Evolutionary conservation across 345 rosid species (phyloP).

Genomic region (Cardiospermum halicacabum): DNA sequence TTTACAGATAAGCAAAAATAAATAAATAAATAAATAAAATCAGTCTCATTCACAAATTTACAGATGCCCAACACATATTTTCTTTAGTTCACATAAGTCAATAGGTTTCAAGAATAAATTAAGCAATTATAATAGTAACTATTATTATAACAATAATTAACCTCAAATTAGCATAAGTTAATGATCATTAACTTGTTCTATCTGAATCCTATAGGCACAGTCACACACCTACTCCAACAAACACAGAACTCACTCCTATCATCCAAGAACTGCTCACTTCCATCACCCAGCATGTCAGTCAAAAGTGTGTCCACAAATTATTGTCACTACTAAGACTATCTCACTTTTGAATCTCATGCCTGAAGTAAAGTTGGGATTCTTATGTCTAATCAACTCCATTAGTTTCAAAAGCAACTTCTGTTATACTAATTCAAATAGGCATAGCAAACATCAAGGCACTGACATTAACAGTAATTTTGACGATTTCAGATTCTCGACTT

Average conservation of each 20-base stretch:
- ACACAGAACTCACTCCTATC: neutral
- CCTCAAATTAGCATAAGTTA: too few relatives aligned
- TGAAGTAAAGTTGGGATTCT: neutral
- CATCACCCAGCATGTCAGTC: neutral
- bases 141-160: neutral
- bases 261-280: neutral
- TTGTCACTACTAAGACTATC: neutral
- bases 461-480: constrained; percentile 3
- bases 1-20: neutral
- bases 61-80: neutral
- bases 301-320: neutral
- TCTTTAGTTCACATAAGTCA: neutral
- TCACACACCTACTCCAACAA: neutral
- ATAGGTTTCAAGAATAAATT: neutral
- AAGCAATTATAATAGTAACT: neutral
- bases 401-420: neutral
- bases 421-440: neutral
- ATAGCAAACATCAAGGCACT: neutral
- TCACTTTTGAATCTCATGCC: neutral
- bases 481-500: neutral
- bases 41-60: neutral
- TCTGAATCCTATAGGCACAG: neutral
- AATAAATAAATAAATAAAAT: neutral
- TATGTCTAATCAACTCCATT: neutral
- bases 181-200: neutral